Conservation (phyloP, 1,139 yeast genomes). For the Candida frijolesensis region DNA sequence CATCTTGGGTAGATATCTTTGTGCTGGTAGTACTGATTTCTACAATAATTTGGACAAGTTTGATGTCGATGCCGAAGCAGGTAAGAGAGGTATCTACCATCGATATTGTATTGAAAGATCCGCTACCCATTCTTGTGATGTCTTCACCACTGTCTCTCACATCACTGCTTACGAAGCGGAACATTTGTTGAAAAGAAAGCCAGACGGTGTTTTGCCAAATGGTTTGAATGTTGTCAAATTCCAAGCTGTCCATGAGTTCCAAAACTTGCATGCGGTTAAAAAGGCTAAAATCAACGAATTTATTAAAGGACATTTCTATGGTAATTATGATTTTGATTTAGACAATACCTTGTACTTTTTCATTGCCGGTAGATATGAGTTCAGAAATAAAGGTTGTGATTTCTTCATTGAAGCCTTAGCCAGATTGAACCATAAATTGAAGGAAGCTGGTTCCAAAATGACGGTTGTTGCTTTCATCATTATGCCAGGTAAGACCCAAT, state of each 20-base stretch:
- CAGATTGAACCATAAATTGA: slow-evolving; percentile 83
- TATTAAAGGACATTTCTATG: slow-evolving; percentile 95
- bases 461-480: slow-evolving; percentile 98
- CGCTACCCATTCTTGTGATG: slow-evolving; percentile 95
- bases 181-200: slow-evolving; percentile 89
- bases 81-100: slow-evolving; percentile 95
- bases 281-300: slow-evolving; percentile 94
- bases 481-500: slow-evolving; percentile 95
- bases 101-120: slow-evolving; percentile 96
- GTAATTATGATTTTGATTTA: slow-evolving; percentile 91
- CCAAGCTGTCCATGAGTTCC: slow-evolving; percentile 97
- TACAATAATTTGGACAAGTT: slow-evolving; percentile 88
- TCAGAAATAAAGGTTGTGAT: slow-evolving; percentile 95
- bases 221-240: slow-evolving; percentile 95
- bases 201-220: slow-evolving; percentile 96
- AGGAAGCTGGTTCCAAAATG: slow-evolving; percentile 78
- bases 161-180: slow-evolving; percentile 95
- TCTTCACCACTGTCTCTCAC: slow-evolving; percentile 95
- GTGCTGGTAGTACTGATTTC: slow-evolving; percentile 96
- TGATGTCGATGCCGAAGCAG: slow-evolving; percentile 98
- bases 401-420: slow-evolving; percentile 93
- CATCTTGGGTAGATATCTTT: slow-evolving; percentile 86
- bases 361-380: slow-evolving; percentile 97
- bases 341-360: slow-evolving; percentile 93
- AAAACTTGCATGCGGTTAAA: slow-evolving; percentile 88